A percentile compares a stretch with the other conserved stretches of the same genome.
Conservation (phyloP, 2,329 filamentous ascomycete genomes). For the Alternaria sp. region DNA sequence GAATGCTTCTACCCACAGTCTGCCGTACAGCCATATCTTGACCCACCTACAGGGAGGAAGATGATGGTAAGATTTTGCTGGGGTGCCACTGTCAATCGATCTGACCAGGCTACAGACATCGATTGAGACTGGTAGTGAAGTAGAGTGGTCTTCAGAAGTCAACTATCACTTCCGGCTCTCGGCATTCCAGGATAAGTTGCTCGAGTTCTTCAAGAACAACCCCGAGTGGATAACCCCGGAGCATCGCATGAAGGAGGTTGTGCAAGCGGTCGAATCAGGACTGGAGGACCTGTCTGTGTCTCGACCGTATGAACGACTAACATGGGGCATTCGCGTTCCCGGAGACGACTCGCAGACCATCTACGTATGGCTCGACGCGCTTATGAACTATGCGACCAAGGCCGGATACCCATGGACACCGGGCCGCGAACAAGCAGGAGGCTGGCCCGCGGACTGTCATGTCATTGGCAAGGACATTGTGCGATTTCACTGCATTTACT, state of each 20-base stretch:
- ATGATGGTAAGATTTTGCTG: constrained; percentile 64
- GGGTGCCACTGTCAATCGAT: background rate
- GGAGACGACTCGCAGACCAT: constrained; percentile 86
- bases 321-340: constrained; percentile 90
- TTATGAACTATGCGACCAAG: constrained; percentile 91
- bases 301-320: constrained; percentile 75
- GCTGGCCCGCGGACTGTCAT: constrained; percentile 92
- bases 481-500: constrained; percentile 94
- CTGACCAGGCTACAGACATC: constrained; percentile 59
- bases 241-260: constrained; percentile 77
- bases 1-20: constrained; percentile 92
- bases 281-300: constrained; percentile 90
- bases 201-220: constrained; percentile 80
- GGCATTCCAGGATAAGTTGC: constrained; percentile 76
- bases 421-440: constrained; percentile 64
- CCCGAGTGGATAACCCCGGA: constrained; percentile 77
- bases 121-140: constrained; percentile 85
- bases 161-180: constrained; percentile 97
- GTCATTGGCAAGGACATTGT: constrained; percentile 97
- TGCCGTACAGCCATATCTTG: constrained; percentile 73
- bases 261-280: constrained; percentile 75
- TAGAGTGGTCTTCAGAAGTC: constrained; percentile 90
- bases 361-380: constrained; percentile 96
- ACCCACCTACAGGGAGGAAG: constrained; percentile 81
- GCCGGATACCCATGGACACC: constrained; percentile 84